A percentile compares a stretch with the other conserved stretches of the same genome.
Evolutionary conservation across 169 alveolate genomes (phyloP).

Genomic region (Plasmodium inui): DNA sequence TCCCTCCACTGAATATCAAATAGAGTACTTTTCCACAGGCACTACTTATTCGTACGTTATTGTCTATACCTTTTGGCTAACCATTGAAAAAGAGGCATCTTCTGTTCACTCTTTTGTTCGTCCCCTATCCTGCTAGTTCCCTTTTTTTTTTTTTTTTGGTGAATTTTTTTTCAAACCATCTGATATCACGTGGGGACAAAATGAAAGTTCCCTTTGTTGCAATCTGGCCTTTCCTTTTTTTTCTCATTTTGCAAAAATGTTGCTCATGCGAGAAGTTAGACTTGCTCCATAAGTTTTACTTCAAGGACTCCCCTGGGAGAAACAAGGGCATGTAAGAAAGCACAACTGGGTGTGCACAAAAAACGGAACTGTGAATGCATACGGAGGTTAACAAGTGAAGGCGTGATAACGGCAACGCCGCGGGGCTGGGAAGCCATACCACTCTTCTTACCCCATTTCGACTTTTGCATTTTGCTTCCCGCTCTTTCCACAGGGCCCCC

Average conservation of each 20-base stretch:
- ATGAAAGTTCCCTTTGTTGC: slow-evolving; percentile 5
- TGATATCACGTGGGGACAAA: background rate
- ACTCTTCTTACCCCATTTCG: background rate
- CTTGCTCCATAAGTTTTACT: slow-evolving; percentile 13
- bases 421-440: background rate
- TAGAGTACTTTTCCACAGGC: background rate
- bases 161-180: background rate
- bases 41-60: background rate
- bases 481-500: background rate
- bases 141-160: background rate
- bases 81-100: background rate
- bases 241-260: slow-evolving; percentile 7
- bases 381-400: background rate
- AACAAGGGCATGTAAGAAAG: slow-evolving; percentile 10
- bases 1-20: background rate
- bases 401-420: background rate
- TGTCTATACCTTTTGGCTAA: background rate
- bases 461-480: background rate
- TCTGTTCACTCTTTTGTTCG: background rate
- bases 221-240: slow-evolving; percentile 6
- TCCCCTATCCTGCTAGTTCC: background rate
- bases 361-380: background rate
- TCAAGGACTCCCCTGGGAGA: slow-evolving; percentile 8
- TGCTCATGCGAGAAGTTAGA: slow-evolving; percentile 15
- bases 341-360: background rate